phyloP scores from a whole-genome alignment of 225 moss, liverwort and hornwort species.

The Bryoerythrophyllum caledonicum region DNA sequence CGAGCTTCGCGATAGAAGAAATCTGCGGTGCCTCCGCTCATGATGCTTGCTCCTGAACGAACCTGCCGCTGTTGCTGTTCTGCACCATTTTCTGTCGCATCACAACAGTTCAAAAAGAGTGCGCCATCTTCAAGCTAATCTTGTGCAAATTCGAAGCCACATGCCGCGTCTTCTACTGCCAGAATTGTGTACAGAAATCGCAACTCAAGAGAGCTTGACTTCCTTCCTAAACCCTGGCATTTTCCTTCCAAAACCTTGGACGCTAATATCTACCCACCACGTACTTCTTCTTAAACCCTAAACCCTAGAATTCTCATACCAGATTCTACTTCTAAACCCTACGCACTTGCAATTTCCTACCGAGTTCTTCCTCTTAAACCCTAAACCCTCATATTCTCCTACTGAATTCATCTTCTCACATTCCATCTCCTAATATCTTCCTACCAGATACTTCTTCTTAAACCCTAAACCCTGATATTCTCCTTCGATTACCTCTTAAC shows the following conservation, averaged over 20 bases:
- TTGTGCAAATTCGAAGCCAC: background rate
- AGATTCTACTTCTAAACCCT: no score
- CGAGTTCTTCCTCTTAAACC: no score
- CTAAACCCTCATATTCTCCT: background rate
- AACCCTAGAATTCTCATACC: no score
- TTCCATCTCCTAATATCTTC: background rate
- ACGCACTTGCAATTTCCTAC: no score
- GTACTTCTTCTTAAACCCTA: conserved; percentile 4
- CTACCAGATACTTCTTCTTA: background rate
- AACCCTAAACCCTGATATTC: conserved; percentile 8
- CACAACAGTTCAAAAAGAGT: background rate
- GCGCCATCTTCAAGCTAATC: background rate
- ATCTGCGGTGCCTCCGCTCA: conserved; percentile 88
- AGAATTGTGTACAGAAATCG: background rate
- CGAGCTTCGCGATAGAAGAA: conserved; percentile 94
- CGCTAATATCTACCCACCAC: background rate
- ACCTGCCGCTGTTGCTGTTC: conserved; percentile 11
- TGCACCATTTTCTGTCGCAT: conserved; percentile 19
- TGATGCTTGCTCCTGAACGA: conserved; percentile 22
- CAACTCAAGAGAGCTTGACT: background rate
- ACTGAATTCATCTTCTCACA: conserved; percentile 1
- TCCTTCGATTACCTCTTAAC: background rate
- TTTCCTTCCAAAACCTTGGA: background rate
- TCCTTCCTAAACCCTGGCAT: no score
- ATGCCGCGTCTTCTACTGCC: background rate